phyloP scores from a whole-genome alignment of 805 yeast species.

The Pichia sporocuriosa region DNA sequence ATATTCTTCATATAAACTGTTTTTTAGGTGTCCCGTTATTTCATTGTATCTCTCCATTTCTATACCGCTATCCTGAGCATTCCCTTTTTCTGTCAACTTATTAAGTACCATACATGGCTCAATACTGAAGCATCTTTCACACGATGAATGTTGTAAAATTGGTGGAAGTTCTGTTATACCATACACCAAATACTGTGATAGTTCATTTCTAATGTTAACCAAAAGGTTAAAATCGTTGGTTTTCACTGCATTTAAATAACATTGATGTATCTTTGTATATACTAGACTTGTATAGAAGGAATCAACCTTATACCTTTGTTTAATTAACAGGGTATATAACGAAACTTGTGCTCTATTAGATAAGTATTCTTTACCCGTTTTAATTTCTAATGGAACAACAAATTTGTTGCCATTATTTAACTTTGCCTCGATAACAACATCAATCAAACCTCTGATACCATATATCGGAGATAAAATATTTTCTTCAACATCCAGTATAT shows the following conservation, averaged over 20 bases:
- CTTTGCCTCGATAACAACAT: slow-evolving; percentile 69
- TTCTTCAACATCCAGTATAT: slow-evolving; percentile 81
- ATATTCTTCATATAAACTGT: slow-evolving; percentile 42
- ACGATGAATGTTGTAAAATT: slow-evolving; percentile 41
- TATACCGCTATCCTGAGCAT: slow-evolving; percentile 47
- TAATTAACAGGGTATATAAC: slow-evolving; percentile 68
- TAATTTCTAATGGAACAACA: slow-evolving; percentile 80
- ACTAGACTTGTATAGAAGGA: slow-evolving; percentile 60
- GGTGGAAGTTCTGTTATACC: slow-evolving; percentile 49
- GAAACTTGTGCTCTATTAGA: slow-evolving; percentile 84
- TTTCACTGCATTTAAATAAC: slow-evolving; percentile 34
- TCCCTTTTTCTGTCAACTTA: slow-evolving; percentile 53
- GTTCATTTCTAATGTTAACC: slow-evolving; percentile 62
- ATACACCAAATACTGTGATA: slow-evolving; percentile 53
- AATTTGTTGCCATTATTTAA: slow-evolving; percentile 39
- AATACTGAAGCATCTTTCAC: slow-evolving; percentile 56
- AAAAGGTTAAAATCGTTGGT: slow-evolving; percentile 57
- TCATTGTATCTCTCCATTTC: slow-evolving; percentile 39
- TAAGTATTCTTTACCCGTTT: slow-evolving; percentile 67
- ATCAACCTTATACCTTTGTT: slow-evolving; percentile 71
- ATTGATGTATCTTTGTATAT: slow-evolving; percentile 59
- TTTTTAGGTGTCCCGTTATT: slow-evolving; percentile 45
- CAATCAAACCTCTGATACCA: slow-evolving; percentile 86
- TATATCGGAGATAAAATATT: slow-evolving; percentile 85
- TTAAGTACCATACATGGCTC: slow-evolving; percentile 60